These are phyloP conservation scores for Suillus ampliporus DNA, from an alignment of 768 basidiomycete genomes.

Conservation along the genomic window DNA sequence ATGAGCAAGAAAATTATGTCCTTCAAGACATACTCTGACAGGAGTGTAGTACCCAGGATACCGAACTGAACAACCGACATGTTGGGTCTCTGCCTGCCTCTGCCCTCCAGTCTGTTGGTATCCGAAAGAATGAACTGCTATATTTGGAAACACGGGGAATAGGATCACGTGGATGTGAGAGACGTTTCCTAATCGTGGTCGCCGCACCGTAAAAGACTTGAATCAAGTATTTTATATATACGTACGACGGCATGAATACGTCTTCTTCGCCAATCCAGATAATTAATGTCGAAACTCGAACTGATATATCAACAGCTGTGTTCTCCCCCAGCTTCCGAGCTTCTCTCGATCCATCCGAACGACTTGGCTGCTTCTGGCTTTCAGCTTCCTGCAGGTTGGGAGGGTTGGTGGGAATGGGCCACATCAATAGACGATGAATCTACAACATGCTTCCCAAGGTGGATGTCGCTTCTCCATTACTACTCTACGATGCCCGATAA, in stretches of 20 bases:
- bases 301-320: conserved; percentile 9
- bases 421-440: conserved; percentile 17
- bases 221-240: too few species aligned
- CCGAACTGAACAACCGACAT: conserved; percentile 7
- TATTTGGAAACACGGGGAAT: too few species aligned
- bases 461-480: conserved; percentile 31
- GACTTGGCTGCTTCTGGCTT: conserved; percentile 37
- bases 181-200: not conserved
- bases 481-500: conserved; percentile 10
- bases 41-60: conserved; percentile 20
- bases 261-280: conserved; percentile 7
- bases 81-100: too few species aligned
- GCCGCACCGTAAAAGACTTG: too few species aligned
- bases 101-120: too few species aligned
- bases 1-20: conserved; percentile 49
- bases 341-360: conserved; percentile 57
- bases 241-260: too few species aligned
- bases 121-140: too few species aligned
- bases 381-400: conserved; percentile 29
- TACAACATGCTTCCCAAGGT: conserved; percentile 24
- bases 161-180: too few species aligned
- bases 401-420: conserved; percentile 47
- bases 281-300: conserved; percentile 9
- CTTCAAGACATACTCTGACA: conserved; percentile 33
- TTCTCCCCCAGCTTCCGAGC: conserved; percentile 4